These are phyloP conservation scores for Silybum marianum DNA, from an alignment of 129 eudicot species.

Conservation along the genomic window DNA sequence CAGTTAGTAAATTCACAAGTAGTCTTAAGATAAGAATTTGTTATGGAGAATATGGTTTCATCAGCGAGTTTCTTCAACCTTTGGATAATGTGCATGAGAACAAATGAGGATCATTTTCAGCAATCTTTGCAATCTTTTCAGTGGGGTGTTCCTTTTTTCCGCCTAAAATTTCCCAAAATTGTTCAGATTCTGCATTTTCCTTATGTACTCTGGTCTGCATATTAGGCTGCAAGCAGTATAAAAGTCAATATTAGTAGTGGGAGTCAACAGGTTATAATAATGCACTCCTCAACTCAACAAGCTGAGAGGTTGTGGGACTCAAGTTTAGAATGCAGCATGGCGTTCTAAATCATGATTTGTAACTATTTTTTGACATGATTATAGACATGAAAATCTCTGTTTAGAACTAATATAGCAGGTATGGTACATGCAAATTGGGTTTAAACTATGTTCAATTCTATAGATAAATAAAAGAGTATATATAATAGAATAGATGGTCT, in stretches of 20 bases:
- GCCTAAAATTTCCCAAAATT: conserved; percentile 90
- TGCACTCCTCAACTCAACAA: background rate
- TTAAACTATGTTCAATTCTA: background rate
- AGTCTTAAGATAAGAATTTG: background rate
- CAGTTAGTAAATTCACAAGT: conserved; percentile 18
- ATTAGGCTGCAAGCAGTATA: conserved; percentile 69
- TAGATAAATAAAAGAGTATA: background rate
- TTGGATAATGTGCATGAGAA: conserved; percentile 68
- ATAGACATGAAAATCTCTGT: background rate
- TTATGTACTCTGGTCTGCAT: conserved; percentile 64
- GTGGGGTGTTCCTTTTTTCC: conserved; percentile 59
- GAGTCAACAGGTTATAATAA: background rate
- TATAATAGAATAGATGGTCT: background rate
- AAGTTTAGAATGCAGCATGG: background rate
- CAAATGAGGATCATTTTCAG: conserved; percentile 88
- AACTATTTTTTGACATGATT: background rate
- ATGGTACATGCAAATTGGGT: background rate
- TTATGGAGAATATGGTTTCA: background rate
- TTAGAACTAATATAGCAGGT: background rate
- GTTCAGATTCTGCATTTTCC: conserved; percentile 80
- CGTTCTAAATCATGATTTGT: background rate
- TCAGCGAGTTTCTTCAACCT: conserved; percentile 39
- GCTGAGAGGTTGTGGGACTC: background rate
- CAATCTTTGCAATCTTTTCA: conserved; percentile 57
- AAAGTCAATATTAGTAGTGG: background rate